Base-by-base conservation (phyloP, 108 stramenopile species). In the Hondaea fermentalgiana region DNA sequence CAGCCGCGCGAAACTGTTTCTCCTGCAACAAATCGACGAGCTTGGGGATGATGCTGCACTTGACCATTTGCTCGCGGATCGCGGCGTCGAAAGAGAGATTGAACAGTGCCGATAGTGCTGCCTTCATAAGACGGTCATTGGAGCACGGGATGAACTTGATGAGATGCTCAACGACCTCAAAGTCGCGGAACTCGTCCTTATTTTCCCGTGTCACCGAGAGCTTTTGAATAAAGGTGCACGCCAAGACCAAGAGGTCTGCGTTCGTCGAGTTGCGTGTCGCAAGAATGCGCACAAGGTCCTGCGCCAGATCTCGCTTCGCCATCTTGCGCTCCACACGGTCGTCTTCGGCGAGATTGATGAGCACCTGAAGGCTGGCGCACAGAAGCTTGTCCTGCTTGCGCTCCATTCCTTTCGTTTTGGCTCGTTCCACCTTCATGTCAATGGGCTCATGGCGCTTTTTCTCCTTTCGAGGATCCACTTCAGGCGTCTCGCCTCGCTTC, bases 341-440 rank as follows among this genome's bases (percentile, higher is more conserved):
- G 35, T 95, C 94, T 83, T 94, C 94, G 5, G 94, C 95, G 4
- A 95, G 92, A 72, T 95, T 95, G 4, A 93, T 42, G 53, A 94
- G 91, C 60, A 95, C 83, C 69, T 94, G 92, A 21, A 95, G 60
- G 88, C 83, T 45, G 35, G 91, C 92, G 49, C 91, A 94, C 5
- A 95, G 87, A 58, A 94, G 60, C 72, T 92, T 91, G 72, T 95
- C 94, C 87, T 94, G 93, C 71, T 90, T 89, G 49, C 49, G 45
- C 35, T 47, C 89, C 64, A 89, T 64, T 8, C 35, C 55, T 47
- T 83, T 90, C 23, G 91, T 91, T 59, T 91, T 91, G 29, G 83
- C 87, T 44, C 88, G 58, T 12, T 91, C 88, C 28, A 89, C 60
- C 10, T 58, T 89, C 10, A 69, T 59, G 4, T 89, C 47, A 16